Evolutionary conservation across 306 rosid genomes (phyloP).

Genomic region (Quercus gilva): DNA sequence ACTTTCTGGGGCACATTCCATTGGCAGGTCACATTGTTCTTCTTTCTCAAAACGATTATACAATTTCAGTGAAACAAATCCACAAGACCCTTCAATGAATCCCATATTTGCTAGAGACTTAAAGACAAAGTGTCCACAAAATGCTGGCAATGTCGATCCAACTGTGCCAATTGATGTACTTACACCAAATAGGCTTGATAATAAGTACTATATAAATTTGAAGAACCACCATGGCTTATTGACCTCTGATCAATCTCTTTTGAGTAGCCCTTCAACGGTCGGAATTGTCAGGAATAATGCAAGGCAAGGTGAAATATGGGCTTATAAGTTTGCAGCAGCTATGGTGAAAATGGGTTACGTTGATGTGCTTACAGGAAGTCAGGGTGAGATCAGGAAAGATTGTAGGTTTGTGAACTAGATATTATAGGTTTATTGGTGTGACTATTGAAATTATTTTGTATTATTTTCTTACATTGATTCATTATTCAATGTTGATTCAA

Average conservation of each 20-base stretch:
- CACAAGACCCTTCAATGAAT: constrained; percentile 19
- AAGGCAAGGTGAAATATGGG: too few relatives aligned
- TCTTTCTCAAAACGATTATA: constrained; percentile 11
- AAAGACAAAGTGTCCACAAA: neutral
- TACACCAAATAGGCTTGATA: neutral
- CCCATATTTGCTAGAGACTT: neutral
- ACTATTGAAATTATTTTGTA: neutral
- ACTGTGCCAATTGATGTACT: neutral
- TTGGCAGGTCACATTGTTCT: constrained; percentile 6
- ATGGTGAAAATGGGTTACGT: too few relatives aligned
- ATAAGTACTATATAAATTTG: constrained; percentile 5
- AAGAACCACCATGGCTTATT: neutral
- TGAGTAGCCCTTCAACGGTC: neutral
- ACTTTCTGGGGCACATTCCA: constrained; percentile 9
- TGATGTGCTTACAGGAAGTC: neutral
- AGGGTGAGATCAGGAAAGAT: neutral
- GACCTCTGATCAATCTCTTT: constrained; percentile 11
- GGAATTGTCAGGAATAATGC: too few relatives aligned
- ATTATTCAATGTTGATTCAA: neutral
- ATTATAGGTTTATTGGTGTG: too few relatives aligned
- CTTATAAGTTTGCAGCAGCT: too few relatives aligned
- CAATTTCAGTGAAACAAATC: neutral
- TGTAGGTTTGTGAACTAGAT: too few relatives aligned
- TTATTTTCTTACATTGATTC: neutral
- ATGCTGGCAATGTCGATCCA: neutral